phyloP scores from a whole-genome alignment of 192 early-diverging fungal genomes.

The Backusella luteola region DNA sequence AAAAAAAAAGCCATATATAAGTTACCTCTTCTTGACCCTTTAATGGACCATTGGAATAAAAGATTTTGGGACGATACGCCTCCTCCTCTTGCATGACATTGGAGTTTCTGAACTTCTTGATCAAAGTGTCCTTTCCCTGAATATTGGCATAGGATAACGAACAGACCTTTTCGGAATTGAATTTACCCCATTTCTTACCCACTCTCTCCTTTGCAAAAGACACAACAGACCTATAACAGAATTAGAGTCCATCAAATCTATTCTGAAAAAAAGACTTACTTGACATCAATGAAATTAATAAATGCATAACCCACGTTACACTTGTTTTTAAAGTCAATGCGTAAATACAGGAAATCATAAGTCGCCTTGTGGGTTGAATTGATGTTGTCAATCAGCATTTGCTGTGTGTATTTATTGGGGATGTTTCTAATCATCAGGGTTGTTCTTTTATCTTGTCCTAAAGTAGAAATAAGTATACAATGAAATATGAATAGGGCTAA shows the following conservation, averaged over 20 bases:
- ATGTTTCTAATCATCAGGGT: slow-evolving; percentile 89
- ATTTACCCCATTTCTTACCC: slow-evolving; percentile 73
- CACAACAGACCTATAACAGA: slow-evolving; percentile 44
- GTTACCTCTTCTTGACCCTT: slow-evolving; percentile 49
- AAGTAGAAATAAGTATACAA: neutral
- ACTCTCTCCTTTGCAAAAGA: slow-evolving; percentile 65
- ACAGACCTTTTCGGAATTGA: slow-evolving; percentile 80
- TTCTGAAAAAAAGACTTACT: no score
- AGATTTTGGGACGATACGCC: slow-evolving; percentile 75
- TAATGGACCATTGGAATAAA: slow-evolving; percentile 57
- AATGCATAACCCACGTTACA: slow-evolving; percentile 88
- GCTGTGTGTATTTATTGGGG: slow-evolving; percentile 82
- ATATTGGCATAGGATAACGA: slow-evolving; percentile 77
- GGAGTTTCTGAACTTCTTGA: slow-evolving; percentile 82
- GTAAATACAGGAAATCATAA: slow-evolving; percentile 80
- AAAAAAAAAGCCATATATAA: neutral
- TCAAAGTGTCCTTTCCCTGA: slow-evolving; percentile 67
- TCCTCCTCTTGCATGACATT: slow-evolving; percentile 75
- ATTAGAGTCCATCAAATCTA: no score
- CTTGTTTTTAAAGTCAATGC: slow-evolving; percentile 87
- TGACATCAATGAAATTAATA: slow-evolving; percentile 66
- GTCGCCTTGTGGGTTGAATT: slow-evolving; percentile 66
- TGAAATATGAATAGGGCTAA: neutral
- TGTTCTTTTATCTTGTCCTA: slow-evolving; percentile 63
- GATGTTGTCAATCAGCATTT: slow-evolving; percentile 74